Evolutionary conservation across 2,329 filamentous ascomycete genomes (phyloP).

Genomic region (Pseudogymnoascus sp.): DNA sequence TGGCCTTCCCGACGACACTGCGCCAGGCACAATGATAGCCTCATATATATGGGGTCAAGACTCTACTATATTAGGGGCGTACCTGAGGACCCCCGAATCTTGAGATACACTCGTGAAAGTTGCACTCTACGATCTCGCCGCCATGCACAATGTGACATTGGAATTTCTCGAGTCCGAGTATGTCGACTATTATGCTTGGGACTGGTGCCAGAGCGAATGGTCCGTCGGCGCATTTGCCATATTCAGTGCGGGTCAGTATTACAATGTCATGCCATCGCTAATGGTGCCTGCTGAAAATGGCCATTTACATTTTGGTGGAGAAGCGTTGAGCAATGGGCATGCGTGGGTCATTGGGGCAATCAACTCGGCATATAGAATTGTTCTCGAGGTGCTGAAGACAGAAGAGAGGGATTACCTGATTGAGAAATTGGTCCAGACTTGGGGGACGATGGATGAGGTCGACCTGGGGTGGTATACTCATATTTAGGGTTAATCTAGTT

Average conservation of each 20-base stretch:
- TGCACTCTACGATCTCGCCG: conserved; percentile 21
- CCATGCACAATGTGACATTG: conserved; percentile 16
- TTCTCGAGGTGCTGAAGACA: conserved; percentile 13
- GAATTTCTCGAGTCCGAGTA: conserved; percentile 11
- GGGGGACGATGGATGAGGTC: background rate
- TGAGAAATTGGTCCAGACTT: background rate
- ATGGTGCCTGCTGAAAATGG: conserved; percentile 21
- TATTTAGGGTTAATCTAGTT: background rate
- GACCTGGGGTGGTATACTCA: background rate
- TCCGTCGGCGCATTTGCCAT: conserved; percentile 32
- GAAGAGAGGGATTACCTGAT: background rate
- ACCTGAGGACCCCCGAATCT: conserved; percentile 12
- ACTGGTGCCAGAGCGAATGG: conserved; percentile 31
- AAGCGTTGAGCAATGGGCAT: conserved; percentile 31
- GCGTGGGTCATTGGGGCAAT: conserved; percentile 34
- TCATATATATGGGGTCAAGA: conserved; percentile 33
- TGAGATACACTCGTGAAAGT: conserved; percentile 21
- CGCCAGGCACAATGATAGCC: conserved; percentile 28
- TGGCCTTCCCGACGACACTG: conserved; percentile 20
- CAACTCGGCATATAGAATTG: conserved; percentile 27
- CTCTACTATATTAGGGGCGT: conserved; percentile 25
- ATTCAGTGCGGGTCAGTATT: conserved; percentile 34
- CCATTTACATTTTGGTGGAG: conserved; percentile 30
- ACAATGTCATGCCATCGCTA: conserved; percentile 28
- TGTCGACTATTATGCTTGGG: conserved; percentile 27